Conservation (phyloP, 1,139 yeast genomes). For the Nadsonia commutata region DNA sequence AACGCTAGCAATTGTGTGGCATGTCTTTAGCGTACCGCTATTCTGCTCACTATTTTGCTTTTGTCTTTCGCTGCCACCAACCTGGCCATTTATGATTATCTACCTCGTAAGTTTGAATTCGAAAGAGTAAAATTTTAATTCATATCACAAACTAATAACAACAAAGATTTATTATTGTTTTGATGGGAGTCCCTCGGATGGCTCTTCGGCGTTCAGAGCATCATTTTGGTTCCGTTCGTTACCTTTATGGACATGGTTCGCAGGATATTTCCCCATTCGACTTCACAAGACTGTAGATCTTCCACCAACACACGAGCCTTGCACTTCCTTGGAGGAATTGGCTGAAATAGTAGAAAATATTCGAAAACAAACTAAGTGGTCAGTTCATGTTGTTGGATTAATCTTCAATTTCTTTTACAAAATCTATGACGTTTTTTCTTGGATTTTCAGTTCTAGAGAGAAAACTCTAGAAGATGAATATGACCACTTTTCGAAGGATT, state of each 20-base stretch:
- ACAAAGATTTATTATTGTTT: slow-evolving; percentile 42
- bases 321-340: neutral
- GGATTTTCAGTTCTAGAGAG: slow-evolving; percentile 3
- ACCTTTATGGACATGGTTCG: slow-evolving; percentile 59
- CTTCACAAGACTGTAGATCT: slow-evolving; percentile 60
- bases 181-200: slow-evolving; percentile 61
- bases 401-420: slow-evolving; percentile 4
- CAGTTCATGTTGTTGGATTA: neutral
- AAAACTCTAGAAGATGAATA: neutral
- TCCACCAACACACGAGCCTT: slow-evolving; percentile 31
- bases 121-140: neutral
- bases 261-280: slow-evolving; percentile 63
- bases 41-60: slow-evolving; percentile 41
- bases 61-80: slow-evolving; percentile 46
- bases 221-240: slow-evolving; percentile 45
- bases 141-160: slow-evolving; percentile 17
- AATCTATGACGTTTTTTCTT: slow-evolving; percentile 3
- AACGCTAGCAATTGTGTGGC: slow-evolving; percentile 63
- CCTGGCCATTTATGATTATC: slow-evolving; percentile 48
- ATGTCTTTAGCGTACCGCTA: slow-evolving; percentile 56
- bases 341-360: neutral
- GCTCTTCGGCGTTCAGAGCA: slow-evolving; percentile 44
- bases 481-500: neutral
- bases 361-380: neutral
- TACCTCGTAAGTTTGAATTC: slow-evolving; percentile 19